Conservation (phyloP, 495 filamentous ascomycete species). For the Penicillium pancosmium region DNA sequence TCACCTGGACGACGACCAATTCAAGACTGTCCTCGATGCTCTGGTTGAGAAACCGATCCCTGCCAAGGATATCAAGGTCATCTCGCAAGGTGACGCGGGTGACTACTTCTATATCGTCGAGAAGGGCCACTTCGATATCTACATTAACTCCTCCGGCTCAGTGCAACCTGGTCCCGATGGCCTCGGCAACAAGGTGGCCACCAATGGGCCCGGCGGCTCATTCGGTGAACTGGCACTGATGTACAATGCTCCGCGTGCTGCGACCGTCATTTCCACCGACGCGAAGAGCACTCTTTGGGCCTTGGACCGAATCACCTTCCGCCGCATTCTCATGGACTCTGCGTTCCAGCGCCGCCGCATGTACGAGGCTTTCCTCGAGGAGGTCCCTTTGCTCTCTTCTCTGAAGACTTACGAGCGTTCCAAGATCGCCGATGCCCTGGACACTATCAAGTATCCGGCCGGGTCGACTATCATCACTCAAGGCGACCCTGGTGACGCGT, state of each 20-base stretch:
- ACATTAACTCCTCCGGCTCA: constrained; percentile 79
- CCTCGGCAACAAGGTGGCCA: constrained; percentile 81
- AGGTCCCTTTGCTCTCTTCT: constrained; percentile 83
- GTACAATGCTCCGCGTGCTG: constrained; percentile 98
- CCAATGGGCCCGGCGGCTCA: constrained; percentile 85
- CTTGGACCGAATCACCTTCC: constrained; percentile 93
- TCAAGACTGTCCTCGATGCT: constrained; percentile 82
- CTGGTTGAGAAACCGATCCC: constrained; percentile 95
- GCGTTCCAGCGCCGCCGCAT: constrained; percentile 94
- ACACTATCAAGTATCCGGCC: constrained; percentile 83
- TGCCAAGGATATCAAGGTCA: constrained; percentile 93
- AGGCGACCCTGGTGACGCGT: constrained; percentile 88
- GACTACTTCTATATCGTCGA: constrained; percentile 99
- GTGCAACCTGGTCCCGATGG: constrained; percentile 82
- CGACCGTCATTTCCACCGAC: constrained; percentile 86
- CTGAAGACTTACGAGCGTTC: constrained; percentile 89
- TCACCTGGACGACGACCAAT: constrained; percentile 91
- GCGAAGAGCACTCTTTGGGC: constrained; percentile 84
- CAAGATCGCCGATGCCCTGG: constrained; percentile 95
- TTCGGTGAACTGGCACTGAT: constrained; percentile 97
- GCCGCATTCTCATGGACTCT: constrained; percentile 96
- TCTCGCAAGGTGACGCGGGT: constrained; percentile 91
- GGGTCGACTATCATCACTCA: constrained; percentile 84
- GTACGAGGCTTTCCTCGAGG: constrained; percentile 97
- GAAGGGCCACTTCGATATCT: constrained; percentile 85